Conservation (phyloP, 202 grass and related monocot species). For the Elaeis oleifera region DNA sequence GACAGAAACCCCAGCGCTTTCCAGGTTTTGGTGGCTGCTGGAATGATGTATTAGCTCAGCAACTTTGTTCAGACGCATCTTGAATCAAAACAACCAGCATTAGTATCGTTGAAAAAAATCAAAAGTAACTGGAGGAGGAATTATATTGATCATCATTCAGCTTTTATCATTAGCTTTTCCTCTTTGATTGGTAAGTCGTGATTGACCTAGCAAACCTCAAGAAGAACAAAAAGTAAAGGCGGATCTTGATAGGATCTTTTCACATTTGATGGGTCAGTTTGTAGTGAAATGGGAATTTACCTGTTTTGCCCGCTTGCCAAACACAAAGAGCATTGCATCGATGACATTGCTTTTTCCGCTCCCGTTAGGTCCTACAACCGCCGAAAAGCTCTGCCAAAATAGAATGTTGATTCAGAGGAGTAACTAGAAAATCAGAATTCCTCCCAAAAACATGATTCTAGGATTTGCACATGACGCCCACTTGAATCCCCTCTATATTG, state of each 20-base stretch:
- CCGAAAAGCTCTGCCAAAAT: conserved; percentile 71
- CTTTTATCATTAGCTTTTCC: no score
- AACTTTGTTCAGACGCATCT: conserved; percentile 97
- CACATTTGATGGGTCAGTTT: no score
- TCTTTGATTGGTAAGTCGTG: no score
- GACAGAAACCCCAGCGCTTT: conserved; percentile 85
- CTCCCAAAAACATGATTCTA: no score
- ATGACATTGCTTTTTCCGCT: conserved; percentile 98
- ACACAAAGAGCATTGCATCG: conserved; percentile 99
- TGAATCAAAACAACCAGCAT: conserved; percentile 4
- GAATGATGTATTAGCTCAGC: conserved; percentile 97
- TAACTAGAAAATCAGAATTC: background rate
- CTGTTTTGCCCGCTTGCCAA: conserved; percentile 91
- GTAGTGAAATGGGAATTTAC: conserved; percentile 13
- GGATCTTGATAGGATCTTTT: no score
- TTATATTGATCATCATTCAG: no score
- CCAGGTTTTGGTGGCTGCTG: conserved; percentile 79
- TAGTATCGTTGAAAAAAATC: background rate
- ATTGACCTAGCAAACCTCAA: no score
- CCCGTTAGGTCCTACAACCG: conserved; percentile 91
- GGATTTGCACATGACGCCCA: no score
- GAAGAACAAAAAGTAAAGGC: no score
- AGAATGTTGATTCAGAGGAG: conserved; percentile 1
- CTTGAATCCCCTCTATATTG: background rate
- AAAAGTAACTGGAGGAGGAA: background rate